Base-by-base conservation (phyloP, 345 rosid species). In the Alliaria petiolata region DNA sequence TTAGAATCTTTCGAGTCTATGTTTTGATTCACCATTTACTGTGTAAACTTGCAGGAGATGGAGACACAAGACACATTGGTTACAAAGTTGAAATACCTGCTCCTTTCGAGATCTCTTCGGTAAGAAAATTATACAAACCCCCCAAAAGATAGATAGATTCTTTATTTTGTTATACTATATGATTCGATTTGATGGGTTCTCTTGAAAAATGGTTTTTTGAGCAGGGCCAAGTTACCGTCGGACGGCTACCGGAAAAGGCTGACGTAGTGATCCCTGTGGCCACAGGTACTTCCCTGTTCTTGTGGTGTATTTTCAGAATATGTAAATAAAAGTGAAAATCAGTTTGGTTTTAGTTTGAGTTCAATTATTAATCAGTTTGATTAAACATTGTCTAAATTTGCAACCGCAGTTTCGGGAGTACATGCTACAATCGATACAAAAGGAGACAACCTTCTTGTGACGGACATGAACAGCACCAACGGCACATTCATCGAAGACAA, bases 211-310 rank as follows among this genome's bases (percentile, higher is more conserved):
- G 8, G 30, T 15, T 19, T 40, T 40, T 12, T 42, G 53, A 34
- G 30, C 57, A 93, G 98, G 81, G 66, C 28, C 82, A 76, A 35
- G 89, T 91, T 39, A 89, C 89, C 1, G 82, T 91, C 17, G 96
- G 98, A 14, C 89, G 96, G 39, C 77, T 91, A 54, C 83, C 88
- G 0, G 95, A 87, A 15, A 86, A 84, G 69, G 98, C 96, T 80
- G 90, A 91, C 74, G 57, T 91, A 72, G 96, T 93, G 64, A 91
- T 93, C 72, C 96, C 93, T 63, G 96, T 93, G 54, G 96, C 92
- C 65, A 89, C 97, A 25, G 96, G 98, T 93, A 80, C 2, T 14
- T 10, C 42, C 36, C 43, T 57, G 2, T 47, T 63, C 47, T 43
- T 20, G 11, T n/a, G 8, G n/a, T 0, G 8, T 50, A 3, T 22